Base-by-base conservation (phyloP, 257 asterid species). In the Solanum lycopersicoides region DNA sequence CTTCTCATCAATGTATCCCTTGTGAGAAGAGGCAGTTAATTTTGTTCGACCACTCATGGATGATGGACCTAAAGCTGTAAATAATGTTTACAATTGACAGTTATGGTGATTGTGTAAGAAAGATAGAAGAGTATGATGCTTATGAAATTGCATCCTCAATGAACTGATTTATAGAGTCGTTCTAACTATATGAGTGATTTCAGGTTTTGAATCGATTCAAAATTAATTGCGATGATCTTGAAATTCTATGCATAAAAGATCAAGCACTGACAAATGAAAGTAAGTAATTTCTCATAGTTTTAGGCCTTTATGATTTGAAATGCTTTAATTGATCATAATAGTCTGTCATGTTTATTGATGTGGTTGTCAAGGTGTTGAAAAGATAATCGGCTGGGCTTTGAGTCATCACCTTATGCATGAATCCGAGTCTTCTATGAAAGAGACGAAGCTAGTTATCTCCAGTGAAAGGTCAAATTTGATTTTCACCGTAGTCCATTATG, bases 201-300 rank as follows among this genome's bases (percentile, higher is more conserved):
- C 60, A 77, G 92, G 95, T 96, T 86, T 90, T 96, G 69, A 94
- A 93, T 80, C 94, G 96, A 83, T 45, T 86, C 88, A 92, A 94
- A 79, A 87, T 96, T 30, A 94, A 91, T 85, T 94, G 98, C 87
- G 89, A 94, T 44, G 98, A 95, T 90, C 95, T 96, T 84, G 98
- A 96, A 86, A 86, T 92, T 45, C 87, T 94, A 85, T 90, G 94
- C 94, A 89, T 96, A 65, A 95, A 94, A 90, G 99, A 95, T 93
- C 96, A 93, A 93, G 95, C 96, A 75, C 90, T 96, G 93, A 93
- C 94, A 39, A 93, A 87, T 89, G 99, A 95, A 92, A 94, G 99
- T 96, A 35, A 90, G 98, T 90, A 7, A 53, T 87, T 71, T 69
- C 86, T n/a, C 34, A 12, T 53, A 63, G 60, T 37, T 89, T 80